Evolutionary conservation across 768 basidiomycete species (phyloP), one percentile per base, ranked within the genome.

Genomic region (Heimioporus sp.): DNA sequence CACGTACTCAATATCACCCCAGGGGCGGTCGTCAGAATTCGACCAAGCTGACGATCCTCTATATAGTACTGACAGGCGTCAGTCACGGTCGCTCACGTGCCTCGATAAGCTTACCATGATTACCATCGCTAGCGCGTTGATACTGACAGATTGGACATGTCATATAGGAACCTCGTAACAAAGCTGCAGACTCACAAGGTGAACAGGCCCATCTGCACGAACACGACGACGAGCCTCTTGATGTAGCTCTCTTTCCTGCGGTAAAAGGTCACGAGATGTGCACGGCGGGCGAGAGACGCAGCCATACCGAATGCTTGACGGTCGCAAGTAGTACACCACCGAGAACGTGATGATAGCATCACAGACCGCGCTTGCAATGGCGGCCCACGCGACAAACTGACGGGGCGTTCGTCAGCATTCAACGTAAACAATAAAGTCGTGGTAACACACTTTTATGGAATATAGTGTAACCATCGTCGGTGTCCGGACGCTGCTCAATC

Each of bases 1-100:
- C 64, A 50, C 43, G 56, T 55, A n/a, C 53, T 58, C 45, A 57
- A 17, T 35, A 62, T 46, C 30, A 46, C 15, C 13, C 48, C 51
- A 10, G 60, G 63, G 3, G 52, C 52, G 2, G 20, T 12, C 9
- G 45, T 21, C 35, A 59, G 17, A 24, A 17, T 52, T n/a, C 39
- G 39, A 12, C 48, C 46, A 4, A 38, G 4, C 2, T 5, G 0
- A 16, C 15, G 21, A 28, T 19, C 2, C 41, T 54, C 41, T 20
- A 47, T 42, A 21, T 32, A 54, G 40, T 19, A 64, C 62, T 64
- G 16, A 52, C 17, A 44, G 17, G 3, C 5, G 19, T 59, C 20
- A 37, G 40, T 44, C 8, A 17, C 32, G 42, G 53, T 48, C 43
- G 53, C 63, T 24, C 62, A 32, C 10, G 51, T 36, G 24, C 4